Evolutionary conservation across 129 eudicot genomes (phyloP), one percentile per base, ranked within the genome.

Genomic region (Heracleum sosnowskyi): DNA sequence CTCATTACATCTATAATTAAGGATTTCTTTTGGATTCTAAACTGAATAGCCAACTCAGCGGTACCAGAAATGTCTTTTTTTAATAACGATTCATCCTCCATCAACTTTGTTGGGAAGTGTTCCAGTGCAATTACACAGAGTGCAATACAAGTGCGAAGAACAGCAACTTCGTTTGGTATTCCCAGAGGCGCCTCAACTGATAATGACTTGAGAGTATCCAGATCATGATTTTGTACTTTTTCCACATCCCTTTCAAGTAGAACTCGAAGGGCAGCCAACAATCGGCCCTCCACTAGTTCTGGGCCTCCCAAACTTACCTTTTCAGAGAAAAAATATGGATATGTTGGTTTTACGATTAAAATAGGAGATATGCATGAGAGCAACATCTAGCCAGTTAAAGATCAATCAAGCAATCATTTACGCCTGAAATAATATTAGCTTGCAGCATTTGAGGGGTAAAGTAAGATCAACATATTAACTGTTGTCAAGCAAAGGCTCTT

Each of bases 261-360:
- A 26, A 84, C 88, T 91, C 98, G 84, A 63, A 90, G 83, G 35
- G 98, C 97, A 79, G 96, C 97, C 84, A 95, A 78, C 31, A 95
- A 83, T 2, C 98, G 86, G 29, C 91, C 98, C 78, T 91, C 98
- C n/a, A 95, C 87, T 63, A 90, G 49, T 74, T 90, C 93, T 4
- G 91, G 79, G 78, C 98, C 97, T 69, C 98, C 98, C 74, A 94
- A 79, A 47, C 88, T 94, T 68, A 94, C 96, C 98, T 89, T 83
- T 63, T 17, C 75, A 81, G 33, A 28, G 45, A 11, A 76, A 63
- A 80, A 70, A 18, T 35, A 15, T 17, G 69, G 70, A 78, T 20
- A 24, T 77, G 44, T 49, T 33, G 3, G 35, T 53, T 44, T 12
- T 0, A 60, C 36, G 18, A 33, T 33, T 4, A 16, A 28, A 33